phyloP scores from a whole-genome alignment of 148 eudicot species.

The Chenopodium album region DNA sequence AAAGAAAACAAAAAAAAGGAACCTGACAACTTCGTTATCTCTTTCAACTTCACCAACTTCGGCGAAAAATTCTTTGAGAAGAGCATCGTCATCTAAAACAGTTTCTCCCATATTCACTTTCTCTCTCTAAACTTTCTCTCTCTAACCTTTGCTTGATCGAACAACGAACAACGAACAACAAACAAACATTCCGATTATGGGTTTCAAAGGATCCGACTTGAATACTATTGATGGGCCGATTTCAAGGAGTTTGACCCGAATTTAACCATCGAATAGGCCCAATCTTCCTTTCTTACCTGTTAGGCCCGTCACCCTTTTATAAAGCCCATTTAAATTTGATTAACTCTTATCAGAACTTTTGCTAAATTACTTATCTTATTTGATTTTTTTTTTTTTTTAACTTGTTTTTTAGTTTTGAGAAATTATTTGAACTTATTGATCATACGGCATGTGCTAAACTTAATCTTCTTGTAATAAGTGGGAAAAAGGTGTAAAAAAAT shows the following conservation, averaged over 20 bases:
- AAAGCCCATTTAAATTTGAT: too few species aligned
- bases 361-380: too few species aligned
- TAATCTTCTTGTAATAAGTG: too few species aligned
- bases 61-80: constrained; percentile 81
- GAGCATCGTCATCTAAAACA: constrained; percentile 57
- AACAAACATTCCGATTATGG: constrained; percentile 4
- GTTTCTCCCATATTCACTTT: constrained; percentile 48
- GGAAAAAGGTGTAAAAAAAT: too few species aligned
- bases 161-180: too few species aligned
- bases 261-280: not conserved
- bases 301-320: too few species aligned
- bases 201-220: not conserved
- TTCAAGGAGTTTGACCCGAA: not conserved
- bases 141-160: constrained; percentile 5
- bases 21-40: constrained; percentile 91
- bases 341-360: too few species aligned
- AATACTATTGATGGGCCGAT: not conserved
- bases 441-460: too few species aligned
- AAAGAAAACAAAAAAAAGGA: not conserved
- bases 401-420: too few species aligned
- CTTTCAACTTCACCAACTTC: constrained; percentile 93
- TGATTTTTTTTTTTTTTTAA: too few species aligned
- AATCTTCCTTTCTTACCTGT: not conserved
- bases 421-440: too few species aligned
- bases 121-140: constrained; percentile 1